Evolutionary conservation across 2,329 filamentous ascomycete species (phyloP).

Genomic region (Aspergillus thermomutatus): DNA sequence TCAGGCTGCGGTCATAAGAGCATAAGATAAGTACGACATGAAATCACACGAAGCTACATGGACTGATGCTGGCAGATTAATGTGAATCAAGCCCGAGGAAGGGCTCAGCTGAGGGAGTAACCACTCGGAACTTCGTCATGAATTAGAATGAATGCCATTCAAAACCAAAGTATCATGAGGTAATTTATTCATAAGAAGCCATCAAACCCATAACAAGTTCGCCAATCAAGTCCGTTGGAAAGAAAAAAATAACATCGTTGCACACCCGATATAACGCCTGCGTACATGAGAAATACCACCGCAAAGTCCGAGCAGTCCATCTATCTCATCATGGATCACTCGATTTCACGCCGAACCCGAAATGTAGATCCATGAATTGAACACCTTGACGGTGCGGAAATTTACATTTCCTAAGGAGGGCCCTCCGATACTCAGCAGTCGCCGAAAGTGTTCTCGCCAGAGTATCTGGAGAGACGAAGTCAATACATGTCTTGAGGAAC

Average conservation of each 20-base stretch:
- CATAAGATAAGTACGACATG: background rate
- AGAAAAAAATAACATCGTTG: slow-evolving; percentile 1
- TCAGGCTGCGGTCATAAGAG: background rate
- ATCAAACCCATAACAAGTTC: slow-evolving; percentile 12
- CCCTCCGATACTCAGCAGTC: slow-evolving; percentile 21
- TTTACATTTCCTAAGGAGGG: slow-evolving; percentile 10
- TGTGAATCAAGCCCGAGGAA: background rate
- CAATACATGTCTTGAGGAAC: slow-evolving; percentile 11
- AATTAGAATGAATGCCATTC: background rate
- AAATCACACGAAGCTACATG: background rate
- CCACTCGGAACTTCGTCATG: background rate
- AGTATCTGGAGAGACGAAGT: slow-evolving; percentile 60
- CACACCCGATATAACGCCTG: slow-evolving; percentile 24
- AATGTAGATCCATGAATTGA: slow-evolving; percentile 6
- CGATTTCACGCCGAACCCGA: slow-evolving; percentile 2
- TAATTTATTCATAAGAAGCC: slow-evolving; percentile 13
- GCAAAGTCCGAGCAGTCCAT: slow-evolving; percentile 11
- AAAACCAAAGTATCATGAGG: slow-evolving; percentile 3
- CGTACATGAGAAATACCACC: slow-evolving; percentile 15
- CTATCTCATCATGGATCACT: slow-evolving; percentile 9
- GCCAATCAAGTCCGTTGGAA: slow-evolving; percentile 11
- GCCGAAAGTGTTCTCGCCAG: slow-evolving; percentile 98
- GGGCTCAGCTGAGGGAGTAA: background rate
- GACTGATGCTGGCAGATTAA: background rate
- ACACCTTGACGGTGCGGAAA: slow-evolving; percentile 9